These are phyloP conservation scores for Achlya hypogyna DNA, from an alignment of 352 stramenopile genomes.

Conservation along the genomic window DNA sequence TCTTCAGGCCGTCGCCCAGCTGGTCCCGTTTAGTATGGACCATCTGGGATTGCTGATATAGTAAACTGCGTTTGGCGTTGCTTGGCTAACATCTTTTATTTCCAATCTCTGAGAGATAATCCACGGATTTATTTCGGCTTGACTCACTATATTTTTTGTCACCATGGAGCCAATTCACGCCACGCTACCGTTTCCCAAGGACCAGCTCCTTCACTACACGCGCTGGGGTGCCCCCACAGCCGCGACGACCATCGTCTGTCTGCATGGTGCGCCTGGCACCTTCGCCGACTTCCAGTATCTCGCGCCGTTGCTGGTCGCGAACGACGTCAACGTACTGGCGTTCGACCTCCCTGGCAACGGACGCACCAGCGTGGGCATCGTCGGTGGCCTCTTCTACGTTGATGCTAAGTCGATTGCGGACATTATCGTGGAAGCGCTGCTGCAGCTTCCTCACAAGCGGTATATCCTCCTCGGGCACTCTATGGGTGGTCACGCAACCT, in stretches of 20 bases:
- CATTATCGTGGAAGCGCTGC: constrained; percentile 31
- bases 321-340: constrained; percentile 37
- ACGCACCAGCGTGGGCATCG: constrained; percentile 32
- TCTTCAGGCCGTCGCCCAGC: too few species aligned
- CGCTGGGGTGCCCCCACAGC: background rate
- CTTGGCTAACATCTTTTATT: background rate
- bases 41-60: background rate
- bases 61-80: too few species aligned
- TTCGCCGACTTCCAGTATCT: background rate
- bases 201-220: background rate
- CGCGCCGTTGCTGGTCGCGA: constrained; percentile 22
- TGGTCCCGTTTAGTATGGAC: too few species aligned
- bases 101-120: too few species aligned
- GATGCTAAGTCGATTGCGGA: constrained; percentile 29
- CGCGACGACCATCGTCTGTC: background rate
- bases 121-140: too few species aligned
- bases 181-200: background rate
- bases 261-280: background rate
- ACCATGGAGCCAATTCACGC: background rate
- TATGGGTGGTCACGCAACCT: constrained; percentile 45
- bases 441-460: constrained; percentile 22
- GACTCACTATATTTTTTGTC: background rate
- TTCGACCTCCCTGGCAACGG: constrained; percentile 59
- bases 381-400: constrained; percentile 33
- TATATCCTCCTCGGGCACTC: constrained; percentile 61